Conservation (phyloP, 2,329 filamentous ascomycete genomes). For the Verticillium nubilum region DNA sequence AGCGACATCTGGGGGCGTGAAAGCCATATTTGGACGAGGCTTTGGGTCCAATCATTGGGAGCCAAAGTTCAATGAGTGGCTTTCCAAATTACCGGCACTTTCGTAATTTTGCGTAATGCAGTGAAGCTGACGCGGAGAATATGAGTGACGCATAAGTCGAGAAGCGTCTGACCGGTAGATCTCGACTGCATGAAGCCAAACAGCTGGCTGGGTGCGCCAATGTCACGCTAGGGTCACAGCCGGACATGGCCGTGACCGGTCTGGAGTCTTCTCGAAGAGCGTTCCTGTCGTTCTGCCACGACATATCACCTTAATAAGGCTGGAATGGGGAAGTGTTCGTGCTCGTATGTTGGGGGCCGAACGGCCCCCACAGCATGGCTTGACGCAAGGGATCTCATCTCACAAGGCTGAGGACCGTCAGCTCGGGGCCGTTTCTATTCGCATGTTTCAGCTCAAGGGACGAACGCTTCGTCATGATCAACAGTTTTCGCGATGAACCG, state of each 20-base stretch:
- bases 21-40: not conserved
- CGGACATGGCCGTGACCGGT: not conserved
- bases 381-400: too few species aligned
- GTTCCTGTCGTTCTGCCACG: not conserved
- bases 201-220: not conserved
- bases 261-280: not conserved
- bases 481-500: too few species aligned
- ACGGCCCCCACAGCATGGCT: too few species aligned
- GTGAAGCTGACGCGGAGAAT: not conserved
- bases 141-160: not conserved
- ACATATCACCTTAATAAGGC: too few species aligned
- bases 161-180: not conserved
- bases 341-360: too few species aligned
- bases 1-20: not conserved
- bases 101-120: not conserved
- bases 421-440: too few species aligned
- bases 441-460: too few species aligned
- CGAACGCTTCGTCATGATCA: too few species aligned
- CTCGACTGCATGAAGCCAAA: not conserved
- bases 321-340: too few species aligned
- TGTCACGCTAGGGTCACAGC: not conserved
- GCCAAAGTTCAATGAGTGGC: too few species aligned
- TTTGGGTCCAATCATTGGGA: not conserved
- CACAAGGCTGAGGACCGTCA: too few species aligned
- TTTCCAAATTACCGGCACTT: not conserved